phyloP scores from a whole-genome alignment of 352 stramenopile species.

The Plasmopara viticola region DNA sequence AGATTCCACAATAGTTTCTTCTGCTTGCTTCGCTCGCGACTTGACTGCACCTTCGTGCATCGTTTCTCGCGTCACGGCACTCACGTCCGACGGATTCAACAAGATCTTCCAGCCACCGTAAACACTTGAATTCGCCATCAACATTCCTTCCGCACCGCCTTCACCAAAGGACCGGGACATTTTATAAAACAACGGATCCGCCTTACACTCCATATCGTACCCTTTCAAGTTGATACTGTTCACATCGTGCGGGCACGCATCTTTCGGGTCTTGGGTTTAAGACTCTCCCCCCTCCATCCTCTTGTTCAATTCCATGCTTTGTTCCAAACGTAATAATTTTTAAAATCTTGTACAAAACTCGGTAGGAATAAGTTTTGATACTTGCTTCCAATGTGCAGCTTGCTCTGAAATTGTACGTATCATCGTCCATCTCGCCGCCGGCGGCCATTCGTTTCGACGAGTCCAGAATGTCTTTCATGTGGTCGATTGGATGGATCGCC shows the following conservation, averaged over 20 bases:
- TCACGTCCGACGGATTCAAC: conserved; percentile 72
- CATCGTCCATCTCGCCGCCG: conserved; percentile 26
- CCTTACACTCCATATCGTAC: conserved; percentile 83
- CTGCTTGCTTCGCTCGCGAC: conserved; percentile 4
- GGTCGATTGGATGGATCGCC: conserved; percentile 95
- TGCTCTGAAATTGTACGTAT: conserved; percentile 94
- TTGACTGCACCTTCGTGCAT: conserved; percentile 22
- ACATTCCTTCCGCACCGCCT: conserved; percentile 87
- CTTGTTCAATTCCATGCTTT: conserved; percentile 32
- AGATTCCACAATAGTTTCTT: too few relatives aligned
- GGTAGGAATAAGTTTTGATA: conserved; percentile 99
- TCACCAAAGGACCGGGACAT: conserved; percentile 91
- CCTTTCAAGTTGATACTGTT: conserved; percentile 85
- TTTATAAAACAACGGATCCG: conserved; percentile 90
- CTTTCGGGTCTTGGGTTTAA: conserved; percentile 41
- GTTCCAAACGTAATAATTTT: conserved; percentile 89
- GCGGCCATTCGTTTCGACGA: conserved; percentile 29
- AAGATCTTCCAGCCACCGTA: conserved; percentile 85
- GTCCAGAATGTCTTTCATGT: conserved; percentile 93
- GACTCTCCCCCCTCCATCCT: conserved; percentile 16
- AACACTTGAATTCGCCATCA: conserved; percentile 87
- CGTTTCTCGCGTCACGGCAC: conserved; percentile 46
- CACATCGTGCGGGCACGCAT: conserved; percentile 52
- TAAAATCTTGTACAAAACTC: conserved; percentile 98
- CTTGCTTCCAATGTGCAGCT: conserved; percentile 98